These are phyloP conservation scores for Colletotrichum falcatum DNA, from an alignment of 2,329 filamentous ascomycete species.

Conservation along the genomic window DNA sequence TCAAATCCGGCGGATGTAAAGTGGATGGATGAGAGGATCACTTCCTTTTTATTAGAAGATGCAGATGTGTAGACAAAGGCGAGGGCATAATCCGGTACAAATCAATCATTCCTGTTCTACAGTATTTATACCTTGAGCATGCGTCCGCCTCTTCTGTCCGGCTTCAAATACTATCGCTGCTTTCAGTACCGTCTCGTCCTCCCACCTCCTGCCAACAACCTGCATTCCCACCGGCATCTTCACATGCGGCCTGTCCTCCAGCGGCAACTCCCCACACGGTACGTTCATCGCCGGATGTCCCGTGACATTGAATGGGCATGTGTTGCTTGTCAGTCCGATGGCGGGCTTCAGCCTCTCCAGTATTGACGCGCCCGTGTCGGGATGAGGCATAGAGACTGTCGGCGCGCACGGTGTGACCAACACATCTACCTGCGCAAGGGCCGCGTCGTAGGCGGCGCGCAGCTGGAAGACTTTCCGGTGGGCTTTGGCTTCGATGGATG, in stretches of 20 bases:
- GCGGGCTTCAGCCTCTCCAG: conserved; percentile 56
- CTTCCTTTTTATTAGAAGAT: neutral
- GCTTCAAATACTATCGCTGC: conserved; percentile 48
- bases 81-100: neutral
- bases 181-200: conserved; percentile 46
- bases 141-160: neutral
- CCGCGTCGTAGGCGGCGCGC: conserved; percentile 60
- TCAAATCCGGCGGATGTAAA: neutral
- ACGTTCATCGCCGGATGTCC: conserved; percentile 59
- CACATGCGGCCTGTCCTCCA: conserved; percentile 47
- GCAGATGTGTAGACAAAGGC: neutral
- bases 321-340: conserved; percentile 59
- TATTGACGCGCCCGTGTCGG: conserved; percentile 48
- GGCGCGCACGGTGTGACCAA: conserved; percentile 61
- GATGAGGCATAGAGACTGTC: conserved; percentile 57
- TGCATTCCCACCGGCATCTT: conserved; percentile 53
- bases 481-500: conserved; percentile 56
- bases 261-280: neutral
- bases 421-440: conserved; percentile 58
- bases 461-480: conserved; percentile 59
- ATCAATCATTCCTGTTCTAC: neutral
- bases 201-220: conserved; percentile 47
- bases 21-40: neutral
- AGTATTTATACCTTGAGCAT: too few species aligned
- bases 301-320: conserved; percentile 61